A percentile compares a stretch with the other conserved stretches of the same genome.
phyloP scores from a whole-genome alignment of 2,329 filamentous ascomycete genomes.

The Hypoxylon sp. region DNA sequence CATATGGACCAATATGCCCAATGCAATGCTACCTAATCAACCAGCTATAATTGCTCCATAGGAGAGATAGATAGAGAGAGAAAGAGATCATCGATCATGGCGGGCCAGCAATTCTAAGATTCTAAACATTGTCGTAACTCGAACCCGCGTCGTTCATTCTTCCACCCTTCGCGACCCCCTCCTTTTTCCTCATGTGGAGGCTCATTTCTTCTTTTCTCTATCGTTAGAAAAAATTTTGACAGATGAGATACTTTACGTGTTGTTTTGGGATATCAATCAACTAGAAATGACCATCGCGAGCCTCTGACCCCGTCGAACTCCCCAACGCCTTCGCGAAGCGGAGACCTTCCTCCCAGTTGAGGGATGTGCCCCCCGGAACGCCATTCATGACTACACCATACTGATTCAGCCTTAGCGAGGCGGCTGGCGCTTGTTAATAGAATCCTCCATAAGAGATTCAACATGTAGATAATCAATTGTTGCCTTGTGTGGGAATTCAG shows the following conservation, averaged over 20 bases:
- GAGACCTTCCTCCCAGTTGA: constrained; percentile 12
- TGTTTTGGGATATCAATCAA: constrained; percentile 31
- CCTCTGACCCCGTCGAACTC: constrained; percentile 21
- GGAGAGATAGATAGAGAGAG: neutral
- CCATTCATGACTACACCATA: constrained; percentile 17
- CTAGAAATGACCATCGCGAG: constrained; percentile 5
- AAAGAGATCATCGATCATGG: constrained; percentile 13
- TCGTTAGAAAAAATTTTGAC: neutral
- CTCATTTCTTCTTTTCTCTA: constrained; percentile 9
- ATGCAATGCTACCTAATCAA: constrained; percentile 10
- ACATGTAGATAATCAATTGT: neutral
- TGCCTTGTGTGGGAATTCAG: neutral
- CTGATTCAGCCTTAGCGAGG: neutral
- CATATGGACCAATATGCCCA: constrained; percentile 19
- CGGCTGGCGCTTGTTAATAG: neutral
- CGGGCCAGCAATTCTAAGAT: constrained; percentile 19
- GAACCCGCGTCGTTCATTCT: constrained; percentile 8
- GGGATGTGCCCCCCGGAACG: constrained; percentile 12
- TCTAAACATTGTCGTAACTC: constrained; percentile 2
- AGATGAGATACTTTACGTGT: neutral
- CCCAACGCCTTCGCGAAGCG: constrained; percentile 24
- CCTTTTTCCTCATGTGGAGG: neutral
- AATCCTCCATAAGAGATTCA: neutral
- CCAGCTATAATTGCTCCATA: constrained; percentile 31
- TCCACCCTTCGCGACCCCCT: neutral